A percentile compares a stretch with the other conserved stretches of the same genome.
Conservation (phyloP, 768 basidiomycete species). For the Hirschioporus abietinus region DNA sequence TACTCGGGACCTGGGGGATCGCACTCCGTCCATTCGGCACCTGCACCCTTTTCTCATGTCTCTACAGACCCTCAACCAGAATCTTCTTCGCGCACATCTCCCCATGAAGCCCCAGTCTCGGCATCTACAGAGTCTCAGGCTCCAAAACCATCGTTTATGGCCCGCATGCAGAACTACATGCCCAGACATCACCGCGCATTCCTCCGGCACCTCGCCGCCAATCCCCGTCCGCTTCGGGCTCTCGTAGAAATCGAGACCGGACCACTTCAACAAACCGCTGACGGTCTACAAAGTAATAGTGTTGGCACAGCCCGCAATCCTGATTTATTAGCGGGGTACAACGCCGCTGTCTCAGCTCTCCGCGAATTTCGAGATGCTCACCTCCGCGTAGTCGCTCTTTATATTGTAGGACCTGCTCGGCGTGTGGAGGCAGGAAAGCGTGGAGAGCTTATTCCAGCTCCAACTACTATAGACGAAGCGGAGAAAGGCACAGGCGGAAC, state of each 20-base stretch:
- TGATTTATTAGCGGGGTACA: slow-evolving; percentile 36
- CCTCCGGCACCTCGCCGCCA: slow-evolving; percentile 43
- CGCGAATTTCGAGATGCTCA: slow-evolving; percentile 55
- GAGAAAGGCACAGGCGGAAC: slow-evolving; percentile 56
- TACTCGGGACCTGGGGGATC: slow-evolving; percentile 14
- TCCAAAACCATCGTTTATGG: slow-evolving; percentile 34
- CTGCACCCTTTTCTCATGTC: slow-evolving; percentile 13
- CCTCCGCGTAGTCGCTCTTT: slow-evolving; percentile 49
- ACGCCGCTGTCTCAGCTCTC: slow-evolving; percentile 42
- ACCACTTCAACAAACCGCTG: slow-evolving; percentile 2
- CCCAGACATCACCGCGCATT: slow-evolving; percentile 55
- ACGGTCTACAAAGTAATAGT: background rate
- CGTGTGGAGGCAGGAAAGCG: slow-evolving; percentile 20
- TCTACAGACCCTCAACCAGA: background rate
- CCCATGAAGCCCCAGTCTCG: background rate
- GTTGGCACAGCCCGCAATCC: slow-evolving; percentile 8
- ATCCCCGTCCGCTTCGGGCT: slow-evolving; percentile 41
- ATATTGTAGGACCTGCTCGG: slow-evolving; percentile 48
- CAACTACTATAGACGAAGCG: slow-evolving; percentile 10
- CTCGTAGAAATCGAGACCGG: slow-evolving; percentile 29
- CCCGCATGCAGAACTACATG: slow-evolving; percentile 57
- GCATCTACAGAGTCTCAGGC: background rate
- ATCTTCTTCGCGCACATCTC: background rate
- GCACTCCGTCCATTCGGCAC: background rate
- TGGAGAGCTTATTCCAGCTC: background rate